Evolutionary conservation across 1,139 yeast genomes (phyloP).

Genomic region (Pichia sp.): DNA sequence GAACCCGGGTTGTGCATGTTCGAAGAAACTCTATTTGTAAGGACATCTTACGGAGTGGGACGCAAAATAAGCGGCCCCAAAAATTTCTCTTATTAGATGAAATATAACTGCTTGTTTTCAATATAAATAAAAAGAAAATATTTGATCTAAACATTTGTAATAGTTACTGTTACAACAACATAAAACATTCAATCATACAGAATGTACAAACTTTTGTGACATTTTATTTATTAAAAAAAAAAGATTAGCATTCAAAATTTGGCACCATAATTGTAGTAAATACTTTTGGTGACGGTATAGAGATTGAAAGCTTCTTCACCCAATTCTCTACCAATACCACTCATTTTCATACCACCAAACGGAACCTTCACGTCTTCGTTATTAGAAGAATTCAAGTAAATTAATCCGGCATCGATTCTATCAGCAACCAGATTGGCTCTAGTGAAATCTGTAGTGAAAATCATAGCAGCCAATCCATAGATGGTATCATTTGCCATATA

Average conservation of each 20-base stretch:
- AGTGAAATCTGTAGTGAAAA: constrained; percentile 59
- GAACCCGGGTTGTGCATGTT: too few relatives aligned
- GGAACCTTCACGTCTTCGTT: constrained; percentile 73
- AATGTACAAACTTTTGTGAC: too few relatives aligned
- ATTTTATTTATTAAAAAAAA: too few relatives aligned
- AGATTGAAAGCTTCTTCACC: constrained; percentile 74
- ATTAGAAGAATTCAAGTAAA: constrained; percentile 81
- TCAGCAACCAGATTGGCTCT: constrained; percentile 56
- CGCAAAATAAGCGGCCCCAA: too few relatives aligned
- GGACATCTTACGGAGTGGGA: too few relatives aligned
- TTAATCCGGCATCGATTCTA: constrained; percentile 69
- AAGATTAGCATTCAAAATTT: constrained; percentile 5
- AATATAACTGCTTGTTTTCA: too few relatives aligned
- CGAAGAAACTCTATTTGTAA: too few relatives aligned
- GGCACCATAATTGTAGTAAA: constrained; percentile 42
- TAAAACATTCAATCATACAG: too few relatives aligned
- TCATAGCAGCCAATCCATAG: constrained; percentile 75
- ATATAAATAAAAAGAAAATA: too few relatives aligned
- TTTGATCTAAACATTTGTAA: neutral
- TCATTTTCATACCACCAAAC: constrained; percentile 75
- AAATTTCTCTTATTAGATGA: too few relatives aligned
- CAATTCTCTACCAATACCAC: constrained; percentile 84
- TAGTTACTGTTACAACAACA: neutral
- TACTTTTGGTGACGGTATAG: constrained; percentile 69
- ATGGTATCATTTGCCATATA: constrained; percentile 61